phyloP scores from a whole-genome alignment of 2,329 filamentous ascomycete genomes.

The Exophiala lecanii-corni region DNA sequence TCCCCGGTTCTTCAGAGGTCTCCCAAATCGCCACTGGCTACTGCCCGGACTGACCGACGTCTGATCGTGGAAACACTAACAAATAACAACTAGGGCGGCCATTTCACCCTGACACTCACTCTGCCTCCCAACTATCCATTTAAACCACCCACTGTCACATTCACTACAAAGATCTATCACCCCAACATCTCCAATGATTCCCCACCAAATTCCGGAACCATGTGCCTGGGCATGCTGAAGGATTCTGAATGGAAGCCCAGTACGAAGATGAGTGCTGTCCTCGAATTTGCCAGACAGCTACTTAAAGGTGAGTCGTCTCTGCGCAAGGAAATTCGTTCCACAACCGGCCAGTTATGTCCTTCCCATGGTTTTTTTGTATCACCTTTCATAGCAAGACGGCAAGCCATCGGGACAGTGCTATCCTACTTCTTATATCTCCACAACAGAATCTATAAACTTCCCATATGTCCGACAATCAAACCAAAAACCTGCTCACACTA shows the following conservation, averaged over 20 bases:
- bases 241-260: conserved; percentile 89
- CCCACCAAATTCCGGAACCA: conserved; percentile 59
- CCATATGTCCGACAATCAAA: too few species aligned
- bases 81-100: conserved; percentile 58
- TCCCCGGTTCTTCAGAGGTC: conserved; percentile 1
- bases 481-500: too few species aligned
- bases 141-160: conserved; percentile 75
- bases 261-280: conserved; percentile 68
- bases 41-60: too few species aligned
- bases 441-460: too few species aligned
- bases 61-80: too few species aligned
- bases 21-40: not conserved
- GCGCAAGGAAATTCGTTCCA: too few species aligned
- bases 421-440: too few species aligned
- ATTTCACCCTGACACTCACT: conserved; percentile 66
- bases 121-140: conserved; percentile 83
- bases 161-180: conserved; percentile 90
- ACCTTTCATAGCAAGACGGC: too few species aligned
- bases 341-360: too few species aligned
- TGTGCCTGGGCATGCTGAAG: conserved; percentile 82
- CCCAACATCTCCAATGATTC: conserved; percentile 61
- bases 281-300: conserved; percentile 70
- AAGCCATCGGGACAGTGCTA: too few species aligned
- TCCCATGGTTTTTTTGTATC: too few species aligned
- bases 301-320: conserved; percentile 40